Evolutionary conservation across 2,329 filamentous ascomycete genomes (phyloP), one percentile per base, ranked within the genome.

Genomic region (Diaporthe helianthi): DNA sequence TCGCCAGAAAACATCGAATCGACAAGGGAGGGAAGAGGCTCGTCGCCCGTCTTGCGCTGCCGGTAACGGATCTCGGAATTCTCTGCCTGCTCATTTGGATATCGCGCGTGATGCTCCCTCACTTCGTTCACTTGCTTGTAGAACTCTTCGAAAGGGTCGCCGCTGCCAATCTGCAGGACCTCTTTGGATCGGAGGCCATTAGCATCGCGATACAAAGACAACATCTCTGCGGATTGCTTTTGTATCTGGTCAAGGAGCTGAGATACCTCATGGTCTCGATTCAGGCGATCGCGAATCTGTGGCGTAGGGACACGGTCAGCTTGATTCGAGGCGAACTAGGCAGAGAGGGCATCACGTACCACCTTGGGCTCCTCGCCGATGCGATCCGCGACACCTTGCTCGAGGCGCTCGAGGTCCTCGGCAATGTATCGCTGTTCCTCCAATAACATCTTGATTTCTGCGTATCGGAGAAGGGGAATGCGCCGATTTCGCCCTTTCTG

Each of bases 1-100:
- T 99, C 97, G 71, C 96, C 96, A 0, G 94, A 97, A 80, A 99
- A 99, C 84, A 98, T 92, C 69, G 89, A 89, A 77, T 98, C 95
- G 58, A 98, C 90, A 65, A 94, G 89, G 52, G 88, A 89, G 4
- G 87, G 85, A 68, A 87, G 80, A 1, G 85, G 83, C 55, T 91
- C 88, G 24, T 89, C 87, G 73, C 91, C 90, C 52, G 89, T 89
- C 15, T 85, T 86, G 51, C 86, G 83, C 69, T 82, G 86, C 79
- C 94, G 93, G 83, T 99, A 99, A 44, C 94, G 92, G 74, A 91
- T 89, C 82, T 99, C 97, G 17, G 97, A 89, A 75, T 98, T 98
- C 80, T 99, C 96, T 58, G 97, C 93, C 36, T 93, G 93, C 78
- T 98, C 93, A 80, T 97, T 97, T 1, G 95, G 95, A 76, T 99